A percentile compares a stretch with the other conserved stretches of the same genome.
These are phyloP conservation scores for Phytophthora citrophthora DNA, from an alignment of 352 stramenopile genomes.

Conservation along the genomic window DNA sequence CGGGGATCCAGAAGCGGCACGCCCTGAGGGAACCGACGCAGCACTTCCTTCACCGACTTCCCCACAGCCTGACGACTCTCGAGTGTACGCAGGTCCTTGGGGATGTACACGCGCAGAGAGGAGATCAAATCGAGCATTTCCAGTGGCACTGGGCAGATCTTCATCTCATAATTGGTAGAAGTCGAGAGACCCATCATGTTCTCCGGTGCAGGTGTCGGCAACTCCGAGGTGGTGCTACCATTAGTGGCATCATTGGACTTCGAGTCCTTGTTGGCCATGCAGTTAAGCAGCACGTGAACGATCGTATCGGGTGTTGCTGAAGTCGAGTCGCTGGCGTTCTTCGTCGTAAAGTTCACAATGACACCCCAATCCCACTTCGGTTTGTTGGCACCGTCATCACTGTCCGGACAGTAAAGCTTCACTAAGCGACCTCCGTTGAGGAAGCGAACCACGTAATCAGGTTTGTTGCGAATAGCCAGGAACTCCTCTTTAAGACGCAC, in stretches of 20 bases:
- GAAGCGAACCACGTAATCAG: slow-evolving; percentile 93
- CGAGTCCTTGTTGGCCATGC: slow-evolving; percentile 34
- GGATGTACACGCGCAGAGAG: slow-evolving; percentile 86
- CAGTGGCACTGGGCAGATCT: slow-evolving; percentile 84
- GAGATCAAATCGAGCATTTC: slow-evolving; percentile 81
- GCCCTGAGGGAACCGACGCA: slow-evolving; percentile 79
- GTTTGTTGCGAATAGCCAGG: slow-evolving; percentile 91
- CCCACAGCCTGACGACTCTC: slow-evolving; percentile 78
- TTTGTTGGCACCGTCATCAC: slow-evolving; percentile 53
- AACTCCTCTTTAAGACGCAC: slow-evolving; percentile 93
- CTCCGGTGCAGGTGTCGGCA: slow-evolving; percentile 63
- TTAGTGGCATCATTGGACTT: slow-evolving; percentile 38
- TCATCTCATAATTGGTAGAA: slow-evolving; percentile 72
- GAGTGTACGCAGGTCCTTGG: slow-evolving; percentile 77
- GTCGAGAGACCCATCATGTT: slow-evolving; percentile 64
- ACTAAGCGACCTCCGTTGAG: slow-evolving; percentile 94
- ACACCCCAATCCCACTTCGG: slow-evolving; percentile 84
- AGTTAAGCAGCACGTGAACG: slow-evolving; percentile 86
- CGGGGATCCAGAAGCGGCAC: slow-evolving; percentile 94
- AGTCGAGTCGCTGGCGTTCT: slow-evolving; percentile 72
- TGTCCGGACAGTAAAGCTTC: slow-evolving; percentile 69
- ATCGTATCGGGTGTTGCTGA: slow-evolving; percentile 68
- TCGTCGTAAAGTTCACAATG: slow-evolving; percentile 88
- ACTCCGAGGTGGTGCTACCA: slow-evolving; percentile 35
- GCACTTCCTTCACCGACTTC: slow-evolving; percentile 82